phyloP scores from a whole-genome alignment of 352 stramenopile species.

The Globisporangium viniferum region DNA sequence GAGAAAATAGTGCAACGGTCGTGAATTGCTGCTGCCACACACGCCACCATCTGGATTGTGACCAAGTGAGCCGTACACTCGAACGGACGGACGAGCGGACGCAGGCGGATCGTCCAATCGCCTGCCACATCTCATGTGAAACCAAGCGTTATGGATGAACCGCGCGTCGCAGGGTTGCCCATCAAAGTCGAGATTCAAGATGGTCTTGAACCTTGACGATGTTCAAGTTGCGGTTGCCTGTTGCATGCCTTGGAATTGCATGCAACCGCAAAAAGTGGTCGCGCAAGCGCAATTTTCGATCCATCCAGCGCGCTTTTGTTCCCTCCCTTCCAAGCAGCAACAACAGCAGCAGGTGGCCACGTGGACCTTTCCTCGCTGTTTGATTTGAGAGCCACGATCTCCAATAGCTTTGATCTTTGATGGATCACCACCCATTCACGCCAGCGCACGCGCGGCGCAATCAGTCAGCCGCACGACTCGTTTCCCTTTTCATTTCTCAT shows the following conservation, averaged over 20 bases:
- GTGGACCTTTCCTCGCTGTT: not conserved
- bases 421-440: not conserved
- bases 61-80: not conserved
- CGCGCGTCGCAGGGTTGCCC: not conserved
- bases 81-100: not conserved
- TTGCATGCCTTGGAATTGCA: not conserved
- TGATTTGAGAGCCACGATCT: not conserved
- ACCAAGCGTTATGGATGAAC: not conserved
- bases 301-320: not conserved
- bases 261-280: not conserved
- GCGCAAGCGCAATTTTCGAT: not conserved
- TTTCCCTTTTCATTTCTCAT: not conserved
- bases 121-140: not conserved
- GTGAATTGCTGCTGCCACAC: not conserved
- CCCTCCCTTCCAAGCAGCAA: not conserved
- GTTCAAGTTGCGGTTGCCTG: not conserved
- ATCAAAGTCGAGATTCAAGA: not conserved
- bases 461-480: not conserved
- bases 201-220: not conserved
- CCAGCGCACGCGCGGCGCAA: not conserved
- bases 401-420: not conserved
- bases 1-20: not conserved
- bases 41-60: not conserved
- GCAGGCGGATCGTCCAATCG: too few relatives aligned
- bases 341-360: not conserved